Base-by-base conservation (phyloP, 2,329 filamentous ascomycete species). In the Trichoderma sp. region DNA sequence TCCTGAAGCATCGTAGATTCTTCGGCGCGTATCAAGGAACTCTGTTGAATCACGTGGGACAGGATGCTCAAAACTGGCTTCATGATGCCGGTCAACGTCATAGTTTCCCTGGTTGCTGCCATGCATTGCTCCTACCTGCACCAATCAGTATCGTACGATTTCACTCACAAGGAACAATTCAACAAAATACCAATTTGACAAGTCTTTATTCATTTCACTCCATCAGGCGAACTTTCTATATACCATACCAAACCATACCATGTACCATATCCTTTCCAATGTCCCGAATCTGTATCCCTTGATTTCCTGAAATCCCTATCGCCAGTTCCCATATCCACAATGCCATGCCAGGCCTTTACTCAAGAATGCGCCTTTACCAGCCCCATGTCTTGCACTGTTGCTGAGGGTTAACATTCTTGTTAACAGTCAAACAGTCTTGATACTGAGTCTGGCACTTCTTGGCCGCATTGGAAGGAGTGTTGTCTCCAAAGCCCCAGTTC, bases 391-490 rank as follows among this genome's bases (percentile, higher is more conserved):
- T 73, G 75, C 85, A 87, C 73, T 83, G 81, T 40, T 77, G 75
- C 8, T 71, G 72, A 5, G 76, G 78, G 52, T 77, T 77, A 35
- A 82, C 77, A 14, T 76, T 72, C 70, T 73, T 75, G 76, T 88
- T 87, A 33, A 77, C 75, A 16, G 47, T 59, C 70, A 85, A 73
- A 71, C 85, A 87, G 73, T 86, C 85, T 4, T 72, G 72, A 73
- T 85, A 85, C 79, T 87, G 86, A 24, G 79, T 77, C 69, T 79
- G 76, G 76, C 86, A 87, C 75, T 85, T 84, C 65, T 72, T 75
- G 56, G 72, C 71, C n/a, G 77, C 76, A 64, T 76, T 78, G 65
- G 74, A 71, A 66, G 76, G 76, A 64, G 73, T 73, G 49, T 80
- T 79, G 72, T 77, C 78, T 53, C 74, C 72, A 24, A 72, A 72